Conservation (phyloP, 2,329 filamentous ascomycete genomes). For the Colletotrichum simmondsii region DNA sequence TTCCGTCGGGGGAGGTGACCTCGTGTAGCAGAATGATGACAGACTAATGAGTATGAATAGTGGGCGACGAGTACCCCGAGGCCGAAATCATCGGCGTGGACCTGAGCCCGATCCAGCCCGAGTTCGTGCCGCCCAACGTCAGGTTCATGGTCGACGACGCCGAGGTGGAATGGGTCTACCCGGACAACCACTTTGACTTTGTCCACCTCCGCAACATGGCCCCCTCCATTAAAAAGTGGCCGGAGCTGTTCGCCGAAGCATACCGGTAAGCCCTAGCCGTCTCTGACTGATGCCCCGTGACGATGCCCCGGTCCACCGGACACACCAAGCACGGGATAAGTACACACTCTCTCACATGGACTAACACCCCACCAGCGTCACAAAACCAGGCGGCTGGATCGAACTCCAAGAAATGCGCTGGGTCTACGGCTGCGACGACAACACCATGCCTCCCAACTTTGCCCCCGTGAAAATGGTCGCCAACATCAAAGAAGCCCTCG, state of each 20-base stretch:
- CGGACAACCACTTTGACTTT: constrained; percentile 61
- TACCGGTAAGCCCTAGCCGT: constrained; percentile 52
- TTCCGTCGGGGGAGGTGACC: no score
- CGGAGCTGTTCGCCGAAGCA: constrained; percentile 65
- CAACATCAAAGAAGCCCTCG: constrained; percentile 38
- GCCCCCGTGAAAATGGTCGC: constrained; percentile 35
- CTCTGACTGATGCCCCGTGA: no score
- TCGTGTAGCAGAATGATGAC: neutral
- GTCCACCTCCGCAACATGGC: constrained; percentile 70
- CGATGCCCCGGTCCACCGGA: no score
- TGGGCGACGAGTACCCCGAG: constrained; percentile 70
- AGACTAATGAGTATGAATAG: constrained; percentile 38
- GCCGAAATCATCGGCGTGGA: constrained; percentile 72
- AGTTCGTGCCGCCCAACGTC: constrained; percentile 76
- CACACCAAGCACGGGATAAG: neutral
- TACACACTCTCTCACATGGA: neutral
- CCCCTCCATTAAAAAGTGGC: constrained; percentile 51
- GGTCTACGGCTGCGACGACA: constrained; percentile 56
- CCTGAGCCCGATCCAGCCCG: constrained; percentile 74
- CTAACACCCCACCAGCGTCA: constrained; percentile 55
- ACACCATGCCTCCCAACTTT: constrained; percentile 51
- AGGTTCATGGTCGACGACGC: constrained; percentile 78
- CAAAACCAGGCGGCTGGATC: constrained; percentile 65
- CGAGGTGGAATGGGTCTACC: constrained; percentile 56
- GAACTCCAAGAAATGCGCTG: constrained; percentile 62